Evolutionary conservation across 139 green algal genomes (phyloP), one percentile per base, ranked within the genome.

Genomic region (Chlorella vulgaris): DNA sequence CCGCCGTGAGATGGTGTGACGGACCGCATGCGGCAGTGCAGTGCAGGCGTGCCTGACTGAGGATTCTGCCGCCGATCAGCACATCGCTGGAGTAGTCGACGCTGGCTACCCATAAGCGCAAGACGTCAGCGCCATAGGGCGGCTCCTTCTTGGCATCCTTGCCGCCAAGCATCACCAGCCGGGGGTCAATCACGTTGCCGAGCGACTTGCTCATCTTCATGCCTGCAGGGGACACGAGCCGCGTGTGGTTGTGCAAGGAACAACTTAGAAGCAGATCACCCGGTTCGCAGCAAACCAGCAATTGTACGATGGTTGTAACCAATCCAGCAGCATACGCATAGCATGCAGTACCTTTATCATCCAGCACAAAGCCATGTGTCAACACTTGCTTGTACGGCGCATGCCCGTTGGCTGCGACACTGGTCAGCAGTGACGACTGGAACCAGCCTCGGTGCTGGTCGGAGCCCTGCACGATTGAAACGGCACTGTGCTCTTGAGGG

Each of bases 381-480:
- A 99, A 86, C 70, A 98, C 95, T 63, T 87, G 77, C 84, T 94
- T 94, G 93, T 98, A 98, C 7, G 94, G 94, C 0, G 96, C 93
- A 0, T 73, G 62, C 4, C 96, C 96, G 22, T 84, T 94, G 38
- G 91, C 91, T 0, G 97, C 97, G 55, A 99, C 97, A 36, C 81
- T 88, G 1, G 97, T 99, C 60, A 99, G 91, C 75, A 99, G 89
- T 13, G 86, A 95, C 74, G 82, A 94, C 91, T 99, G 97, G 90
- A 99, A 99, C 97, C 97, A 99, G 50, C 96, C 93, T 62, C 96
- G 84, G 88, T 99, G 95, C 92, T 99, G 97, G 89, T 99, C 97
- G 55, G 84, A 94, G 15, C 97, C 97, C 89, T 81, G 76, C 61
- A 63, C 5, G 5, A 2, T 33, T 29, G 65, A 29, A 29, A 68